phyloP scores from a whole-genome alignment of 495 filamentous ascomycete genomes.

The Cudoniella acicularis region DNA sequence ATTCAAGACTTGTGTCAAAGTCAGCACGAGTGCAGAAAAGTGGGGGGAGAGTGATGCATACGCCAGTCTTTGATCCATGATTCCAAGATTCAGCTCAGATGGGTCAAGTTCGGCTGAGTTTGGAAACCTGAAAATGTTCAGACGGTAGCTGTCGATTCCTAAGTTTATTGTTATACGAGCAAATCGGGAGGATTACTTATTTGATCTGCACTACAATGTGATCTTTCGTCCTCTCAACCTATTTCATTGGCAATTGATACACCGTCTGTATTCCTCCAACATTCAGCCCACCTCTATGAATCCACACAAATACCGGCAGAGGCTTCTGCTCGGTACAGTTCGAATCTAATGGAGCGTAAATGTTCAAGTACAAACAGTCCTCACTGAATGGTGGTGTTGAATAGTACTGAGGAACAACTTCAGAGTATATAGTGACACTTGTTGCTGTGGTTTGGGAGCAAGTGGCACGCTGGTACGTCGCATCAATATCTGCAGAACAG shows the following conservation, averaged over 20 bases:
- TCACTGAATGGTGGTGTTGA: conserved; percentile 44
- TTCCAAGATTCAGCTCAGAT: conserved; percentile 56
- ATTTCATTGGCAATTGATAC: conserved; percentile 36
- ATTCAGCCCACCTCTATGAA: conserved; percentile 34
- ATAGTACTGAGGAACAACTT: conserved; percentile 36
- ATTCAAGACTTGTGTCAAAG: conserved; percentile 33
- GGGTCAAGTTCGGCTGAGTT: conserved; percentile 36
- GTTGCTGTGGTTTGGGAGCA: conserved; percentile 45
- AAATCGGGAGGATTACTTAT: not conserved
- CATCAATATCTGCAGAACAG: conserved; percentile 35
- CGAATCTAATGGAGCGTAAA: conserved; percentile 36
- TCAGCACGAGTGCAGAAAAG: not conserved
- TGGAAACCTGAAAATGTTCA: conserved; percentile 43
- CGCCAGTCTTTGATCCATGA: not conserved
- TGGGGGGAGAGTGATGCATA: not conserved
- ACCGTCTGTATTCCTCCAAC: conserved; percentile 29
- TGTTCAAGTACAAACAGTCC: conserved; percentile 60
- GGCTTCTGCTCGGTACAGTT: conserved; percentile 21
- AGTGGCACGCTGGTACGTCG: conserved; percentile 36
- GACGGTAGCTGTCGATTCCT: conserved; percentile 42
- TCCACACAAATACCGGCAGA: conserved; percentile 38
- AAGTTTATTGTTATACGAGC: too few species aligned
- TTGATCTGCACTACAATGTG: conserved; percentile 51
- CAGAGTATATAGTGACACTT: conserved; percentile 22
- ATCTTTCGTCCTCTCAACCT: conserved; percentile 37